These are phyloP conservation scores for Pseudogymnoascus sp. DNA, from an alignment of 2,329 filamentous ascomycete species.

Conservation along the genomic window DNA sequence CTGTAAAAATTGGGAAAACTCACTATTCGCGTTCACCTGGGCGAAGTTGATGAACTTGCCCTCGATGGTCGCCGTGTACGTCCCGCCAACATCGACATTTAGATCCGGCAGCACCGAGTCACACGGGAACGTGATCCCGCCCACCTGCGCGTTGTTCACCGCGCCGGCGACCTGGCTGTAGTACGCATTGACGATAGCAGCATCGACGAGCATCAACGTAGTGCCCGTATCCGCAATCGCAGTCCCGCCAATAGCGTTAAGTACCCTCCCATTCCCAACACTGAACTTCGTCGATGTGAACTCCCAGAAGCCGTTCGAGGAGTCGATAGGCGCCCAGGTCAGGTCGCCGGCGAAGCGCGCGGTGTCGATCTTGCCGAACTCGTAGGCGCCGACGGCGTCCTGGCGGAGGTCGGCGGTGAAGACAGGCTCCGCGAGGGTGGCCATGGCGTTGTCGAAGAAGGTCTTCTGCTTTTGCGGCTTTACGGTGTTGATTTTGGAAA, in stretches of 20 bases:
- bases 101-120: conserved; percentile 28
- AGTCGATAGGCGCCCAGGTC: conserved; percentile 41
- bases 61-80: conserved; percentile 37
- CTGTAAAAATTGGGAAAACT: conserved; percentile 25
- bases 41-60: conserved; percentile 44
- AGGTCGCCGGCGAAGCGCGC: conserved; percentile 45
- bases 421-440: conserved; percentile 40
- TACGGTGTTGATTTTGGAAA: conserved; percentile 28
- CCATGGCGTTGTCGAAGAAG: conserved; percentile 28
- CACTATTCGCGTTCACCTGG: conserved; percentile 40
- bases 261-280: conserved; percentile 37
- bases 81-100: conserved; percentile 30
- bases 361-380: conserved; percentile 48
- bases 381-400: conserved; percentile 39
- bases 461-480: conserved; percentile 28
- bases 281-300: conserved; percentile 42
- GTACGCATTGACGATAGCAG: conserved; percentile 32
- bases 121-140: conserved; percentile 33
- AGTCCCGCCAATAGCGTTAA: conserved; percentile 46
- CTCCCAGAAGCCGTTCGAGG: conserved; percentile 45
- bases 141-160: conserved; percentile 26
- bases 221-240: conserved; percentile 38
- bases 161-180: conserved; percentile 32
- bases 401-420: conserved; percentile 49
- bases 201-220: conserved; percentile 32